Conservation (phyloP, 768 basidiomycete genomes). For the Pleurotus citrinopileatus region DNA sequence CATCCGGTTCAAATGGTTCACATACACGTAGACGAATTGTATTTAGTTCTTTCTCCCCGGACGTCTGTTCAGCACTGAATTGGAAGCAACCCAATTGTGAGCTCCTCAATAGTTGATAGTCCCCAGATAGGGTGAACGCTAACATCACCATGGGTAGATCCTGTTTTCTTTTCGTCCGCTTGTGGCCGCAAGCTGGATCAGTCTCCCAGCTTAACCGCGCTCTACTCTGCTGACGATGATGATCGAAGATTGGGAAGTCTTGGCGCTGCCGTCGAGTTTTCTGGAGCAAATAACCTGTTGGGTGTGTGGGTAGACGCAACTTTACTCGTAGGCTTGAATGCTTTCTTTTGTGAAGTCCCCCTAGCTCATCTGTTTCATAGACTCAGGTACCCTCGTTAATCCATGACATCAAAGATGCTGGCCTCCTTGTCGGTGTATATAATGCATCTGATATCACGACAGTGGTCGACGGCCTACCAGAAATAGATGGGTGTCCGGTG, state of each 20-base stretch:
- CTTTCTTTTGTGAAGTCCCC: background rate
- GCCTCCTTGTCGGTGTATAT: conserved; percentile 83
- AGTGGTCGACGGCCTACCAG: conserved; percentile 30
- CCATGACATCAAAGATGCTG: conserved; percentile 84
- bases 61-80: conserved; percentile 87
- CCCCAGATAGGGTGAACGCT: background rate
- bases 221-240: conserved; percentile 35
- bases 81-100: conserved; percentile 99
- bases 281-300: conserved; percentile 87
- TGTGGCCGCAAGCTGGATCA: conserved; percentile 63
- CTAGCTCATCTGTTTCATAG: conserved; percentile 34
- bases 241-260: conserved; percentile 67
- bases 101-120: conserved; percentile 19
- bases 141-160: conserved; percentile 50
- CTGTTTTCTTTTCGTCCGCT: conserved; percentile 90
- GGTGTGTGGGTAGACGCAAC: conserved; percentile 88
- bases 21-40: conserved; percentile 72
- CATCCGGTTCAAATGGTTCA: conserved; percentile 48
- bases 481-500: conserved; percentile 46
- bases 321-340: conserved; percentile 64
- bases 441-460: conserved; percentile 51
- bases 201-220: conserved; percentile 35
- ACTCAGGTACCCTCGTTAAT: conserved; percentile 87
- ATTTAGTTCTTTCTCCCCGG: conserved; percentile 91
- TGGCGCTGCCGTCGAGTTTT: conserved; percentile 89